Percentiles rank a stretch among this genome's conserved stretches.
Conservation (phyloP, 306 rosid genomes). For the barrel medic (Medicago truncatula) region DNA sequence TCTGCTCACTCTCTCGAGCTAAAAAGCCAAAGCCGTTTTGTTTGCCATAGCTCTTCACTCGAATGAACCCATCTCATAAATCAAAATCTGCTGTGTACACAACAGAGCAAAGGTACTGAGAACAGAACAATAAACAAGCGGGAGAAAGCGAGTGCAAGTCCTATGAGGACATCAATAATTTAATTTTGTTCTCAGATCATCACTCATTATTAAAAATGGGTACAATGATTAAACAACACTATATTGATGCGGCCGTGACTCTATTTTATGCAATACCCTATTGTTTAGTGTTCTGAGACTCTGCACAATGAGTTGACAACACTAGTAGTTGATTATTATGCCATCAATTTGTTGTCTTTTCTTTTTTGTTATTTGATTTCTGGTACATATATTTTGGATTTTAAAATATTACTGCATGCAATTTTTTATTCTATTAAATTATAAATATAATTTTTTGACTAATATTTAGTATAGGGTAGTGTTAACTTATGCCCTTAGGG, state of each 20-base stretch:
- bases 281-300: background rate
- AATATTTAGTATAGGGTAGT: background rate
- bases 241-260: background rate
- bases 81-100: slow-evolving; percentile 9
- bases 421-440: background rate
- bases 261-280: background rate
- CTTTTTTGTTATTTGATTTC: background rate
- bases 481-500: no score
- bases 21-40: background rate
- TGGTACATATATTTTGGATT: background rate
- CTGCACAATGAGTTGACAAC: background rate
- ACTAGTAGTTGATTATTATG: background rate
- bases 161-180: background rate
- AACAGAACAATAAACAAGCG: background rate
- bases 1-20: background rate
- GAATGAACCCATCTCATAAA: background rate
- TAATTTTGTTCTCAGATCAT: slow-evolving; percentile 9
- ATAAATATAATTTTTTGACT: background rate
- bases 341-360: background rate
- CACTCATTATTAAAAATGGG: background rate
- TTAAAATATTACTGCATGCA: background rate
- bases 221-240: slow-evolving; percentile 1
- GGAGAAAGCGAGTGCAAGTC: slow-evolving; percentile 10
- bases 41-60: background rate
- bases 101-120: background rate